Evolutionary conservation across 164 flowering plant genomes (phyloP).

Genomic region (Santalum album): DNA sequence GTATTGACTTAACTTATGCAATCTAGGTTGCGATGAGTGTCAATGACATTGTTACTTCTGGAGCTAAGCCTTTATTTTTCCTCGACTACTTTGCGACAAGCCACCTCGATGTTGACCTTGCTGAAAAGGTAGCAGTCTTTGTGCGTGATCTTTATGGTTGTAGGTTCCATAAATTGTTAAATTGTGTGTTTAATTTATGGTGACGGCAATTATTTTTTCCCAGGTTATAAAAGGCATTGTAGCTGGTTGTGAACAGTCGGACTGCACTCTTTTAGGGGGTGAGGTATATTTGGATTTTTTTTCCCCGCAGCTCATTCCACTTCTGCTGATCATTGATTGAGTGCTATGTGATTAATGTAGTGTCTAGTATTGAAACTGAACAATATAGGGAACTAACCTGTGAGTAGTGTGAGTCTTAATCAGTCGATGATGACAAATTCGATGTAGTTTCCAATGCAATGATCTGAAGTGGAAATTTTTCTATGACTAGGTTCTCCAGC

Average conservation of each 20-base stretch:
- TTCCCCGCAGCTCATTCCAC: not conserved
- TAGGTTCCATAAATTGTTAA: too few relatives aligned
- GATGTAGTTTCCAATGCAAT: too few relatives aligned
- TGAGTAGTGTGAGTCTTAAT: too few relatives aligned
- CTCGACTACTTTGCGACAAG: slow-evolving; percentile 97
- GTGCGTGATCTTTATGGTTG: not conserved
- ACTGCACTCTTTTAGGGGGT: slow-evolving; percentile 83
- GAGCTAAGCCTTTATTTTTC: slow-evolving; percentile 91
- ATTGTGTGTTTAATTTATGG: not conserved
- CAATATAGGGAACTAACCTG: too few relatives aligned
- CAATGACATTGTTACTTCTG: slow-evolving; percentile 93
- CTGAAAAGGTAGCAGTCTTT: slow-evolving; percentile 60
- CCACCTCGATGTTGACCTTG: slow-evolving; percentile 94
- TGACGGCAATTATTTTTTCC: not conserved
- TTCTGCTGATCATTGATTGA: not conserved
- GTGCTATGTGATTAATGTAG: not conserved
- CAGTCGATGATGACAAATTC: too few relatives aligned
- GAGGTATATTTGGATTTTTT: slow-evolving; percentile 46
- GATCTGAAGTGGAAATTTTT: too few relatives aligned
- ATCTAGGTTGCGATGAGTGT: slow-evolving; percentile 99
- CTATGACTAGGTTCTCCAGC: too few relatives aligned
- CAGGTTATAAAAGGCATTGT: slow-evolving; percentile 95
- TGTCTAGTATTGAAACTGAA: not conserved
- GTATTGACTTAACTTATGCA: not conserved
- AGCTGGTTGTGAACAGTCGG: slow-evolving; percentile 82